A percentile compares a stretch with the other conserved stretches of the same genome.
These are phyloP conservation scores for Globisporangium solare DNA, from an alignment of 352 stramenopile species.

Conservation along the genomic window DNA sequence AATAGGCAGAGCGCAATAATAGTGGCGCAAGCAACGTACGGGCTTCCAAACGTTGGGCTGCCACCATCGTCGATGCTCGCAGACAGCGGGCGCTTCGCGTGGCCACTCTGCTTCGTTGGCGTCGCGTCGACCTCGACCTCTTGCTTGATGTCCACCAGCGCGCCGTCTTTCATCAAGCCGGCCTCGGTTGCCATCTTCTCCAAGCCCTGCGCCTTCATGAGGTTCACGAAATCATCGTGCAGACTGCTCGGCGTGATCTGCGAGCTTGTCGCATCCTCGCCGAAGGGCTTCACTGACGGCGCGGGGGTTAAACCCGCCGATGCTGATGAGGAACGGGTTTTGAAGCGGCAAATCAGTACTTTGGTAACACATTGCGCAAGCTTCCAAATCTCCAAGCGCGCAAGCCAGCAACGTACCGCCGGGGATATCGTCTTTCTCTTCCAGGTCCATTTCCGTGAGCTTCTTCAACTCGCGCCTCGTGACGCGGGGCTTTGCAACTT, in stretches of 20 bases:
- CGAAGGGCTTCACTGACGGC: constrained; percentile 25
- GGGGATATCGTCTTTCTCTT: constrained; percentile 54
- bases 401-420: no score
- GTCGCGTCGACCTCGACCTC: constrained; percentile 20
- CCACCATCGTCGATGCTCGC: constrained; percentile 18
- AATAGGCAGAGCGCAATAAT: background rate
- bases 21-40: constrained; percentile 32
- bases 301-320: background rate
- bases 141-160: constrained; percentile 58
- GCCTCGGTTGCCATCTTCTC: constrained; percentile 82
- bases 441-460: constrained; percentile 64
- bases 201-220: constrained; percentile 81
- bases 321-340: no score
- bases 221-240: constrained; percentile 83
- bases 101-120: background rate
- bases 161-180: constrained; percentile 69
- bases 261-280: constrained; percentile 26
- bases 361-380: no score
- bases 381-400: no score
- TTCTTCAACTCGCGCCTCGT: constrained; percentile 81
- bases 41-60: constrained; percentile 56
- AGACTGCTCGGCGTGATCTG: constrained; percentile 64
- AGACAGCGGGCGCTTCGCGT: constrained; percentile 26
- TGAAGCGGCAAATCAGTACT: no score
- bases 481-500: constrained; percentile 34